Evolutionary conservation across 2,329 filamentous ascomycete species (phyloP), one percentile per base, ranked within the genome.

Genomic region (Diplocarpon rosae): DNA sequence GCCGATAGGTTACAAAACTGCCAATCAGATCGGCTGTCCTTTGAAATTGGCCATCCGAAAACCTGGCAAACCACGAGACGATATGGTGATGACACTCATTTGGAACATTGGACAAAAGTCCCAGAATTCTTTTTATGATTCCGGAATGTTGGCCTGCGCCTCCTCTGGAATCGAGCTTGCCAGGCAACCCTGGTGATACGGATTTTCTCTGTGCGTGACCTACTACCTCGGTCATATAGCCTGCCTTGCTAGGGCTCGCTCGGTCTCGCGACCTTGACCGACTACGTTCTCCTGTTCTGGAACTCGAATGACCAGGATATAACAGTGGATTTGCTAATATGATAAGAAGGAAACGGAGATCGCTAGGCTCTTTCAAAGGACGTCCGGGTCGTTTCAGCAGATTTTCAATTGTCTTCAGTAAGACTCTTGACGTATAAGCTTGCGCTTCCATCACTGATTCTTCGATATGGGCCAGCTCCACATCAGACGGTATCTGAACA

Each of bases 61-160:
- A 78, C 37, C 78, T 75, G 11, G 83, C 78, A 55, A 93, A 80
- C 87, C 87, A 95, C 6, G 75, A 73, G 9, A 88, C 77, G 20
- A 94, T 65, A 54, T 83, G 77, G 43, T 82, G 80, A 56, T 94
- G 88, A 53, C 84, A 89, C 46, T 82, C 75, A 46, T 77, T 75
- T 0, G 85, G 73, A 11, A 85, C 69, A 60, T 93, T 86, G 1
- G 86, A 83, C 17, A 94, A 60, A 9, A 95, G 66, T 1, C 89
- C 89, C 20, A 94, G 63, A 32, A 93, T 80, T 31, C 89, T 77
- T 62, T 95, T 95, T 56, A 93, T 76, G 42, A 95, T 83, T 4
- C 83, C 83, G 2, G 85, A 88, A 63, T 94, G 84, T 47, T 85
- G 77, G 1, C 80, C 81, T 10, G 69, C 59, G 7, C 66, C 56